These are phyloP conservation scores for Fusarium clavum DNA, from an alignment of 2,329 filamentous ascomycete genomes.

Conservation along the genomic window DNA sequence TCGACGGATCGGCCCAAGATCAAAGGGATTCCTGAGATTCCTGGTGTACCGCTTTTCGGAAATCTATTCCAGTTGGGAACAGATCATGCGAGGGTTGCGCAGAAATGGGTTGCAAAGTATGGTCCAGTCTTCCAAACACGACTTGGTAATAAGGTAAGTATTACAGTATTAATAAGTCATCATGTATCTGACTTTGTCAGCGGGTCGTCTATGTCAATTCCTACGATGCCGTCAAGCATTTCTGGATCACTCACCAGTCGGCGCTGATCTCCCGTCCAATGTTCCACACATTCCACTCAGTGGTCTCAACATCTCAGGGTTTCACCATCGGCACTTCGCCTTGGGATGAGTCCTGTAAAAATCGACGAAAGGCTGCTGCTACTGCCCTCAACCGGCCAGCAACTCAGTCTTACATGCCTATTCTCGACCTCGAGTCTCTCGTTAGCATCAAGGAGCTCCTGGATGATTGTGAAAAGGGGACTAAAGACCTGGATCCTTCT, in stretches of 20 bases:
- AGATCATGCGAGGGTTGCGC: conserved; percentile 65
- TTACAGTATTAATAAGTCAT: neutral
- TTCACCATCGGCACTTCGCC: conserved; percentile 87
- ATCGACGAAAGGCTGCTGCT: conserved; percentile 79
- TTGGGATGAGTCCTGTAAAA: conserved; percentile 85
- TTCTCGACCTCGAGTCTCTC: conserved; percentile 81
- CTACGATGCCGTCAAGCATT: conserved; percentile 77
- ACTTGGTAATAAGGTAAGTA: conserved; percentile 72
- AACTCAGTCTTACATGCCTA: conserved; percentile 83
- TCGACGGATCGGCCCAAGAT: conserved; percentile 69
- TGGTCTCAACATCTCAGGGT: conserved; percentile 80
- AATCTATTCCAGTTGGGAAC: conserved; percentile 71
- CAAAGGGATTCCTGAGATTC: conserved; percentile 70
- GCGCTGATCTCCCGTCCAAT: conserved; percentile 81
- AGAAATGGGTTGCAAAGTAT: conserved; percentile 69
- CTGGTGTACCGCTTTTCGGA: conserved; percentile 71
- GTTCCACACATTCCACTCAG: conserved; percentile 84
- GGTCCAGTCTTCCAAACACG: conserved; percentile 74
- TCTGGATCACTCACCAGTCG: conserved; percentile 85
- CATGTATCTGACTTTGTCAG: conserved; percentile 45
- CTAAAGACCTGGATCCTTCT: conserved; percentile 74
- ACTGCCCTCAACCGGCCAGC: conserved; percentile 82
- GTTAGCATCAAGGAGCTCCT: conserved; percentile 79
- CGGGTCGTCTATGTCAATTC: conserved; percentile 83
- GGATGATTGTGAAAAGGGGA: conserved; percentile 70